Evolutionary conservation across 2,329 filamentous ascomycete genomes (phyloP).

Genomic region (Emergomyces pasteurianus): DNA sequence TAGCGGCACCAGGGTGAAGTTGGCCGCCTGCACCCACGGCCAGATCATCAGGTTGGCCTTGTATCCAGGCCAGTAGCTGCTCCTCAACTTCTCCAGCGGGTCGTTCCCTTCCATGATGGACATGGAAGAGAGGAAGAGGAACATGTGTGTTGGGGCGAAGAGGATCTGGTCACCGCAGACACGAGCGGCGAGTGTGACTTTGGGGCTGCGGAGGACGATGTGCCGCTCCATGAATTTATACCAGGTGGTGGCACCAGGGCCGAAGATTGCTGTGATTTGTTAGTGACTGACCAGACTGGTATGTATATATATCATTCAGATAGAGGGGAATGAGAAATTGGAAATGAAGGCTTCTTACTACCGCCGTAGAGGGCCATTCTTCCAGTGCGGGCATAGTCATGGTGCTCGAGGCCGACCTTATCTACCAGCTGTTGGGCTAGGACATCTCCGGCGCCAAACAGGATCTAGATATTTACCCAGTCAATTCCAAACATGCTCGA

Average conservation of each 20-base stretch:
- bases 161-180: conserved; percentile 69
- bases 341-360: conserved; percentile 22
- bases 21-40: conserved; percentile 72
- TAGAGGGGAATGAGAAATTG: too few species aligned
- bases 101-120: conserved; percentile 62
- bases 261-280: conserved; percentile 57
- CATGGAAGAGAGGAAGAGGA: conserved; percentile 73
- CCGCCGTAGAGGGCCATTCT: conserved; percentile 40
- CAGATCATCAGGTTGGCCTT: conserved; percentile 79
- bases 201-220: conserved; percentile 53
- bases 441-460: conserved; percentile 85
- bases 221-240: conserved; percentile 64
- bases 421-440: conserved; percentile 88
- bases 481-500: not conserved
- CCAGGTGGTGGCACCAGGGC: conserved; percentile 78
- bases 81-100: conserved; percentile 56
- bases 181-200: conserved; percentile 61
- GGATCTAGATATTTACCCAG: conserved; percentile 39
- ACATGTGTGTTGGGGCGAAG: conserved; percentile 76
- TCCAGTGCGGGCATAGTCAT: conserved; percentile 47
- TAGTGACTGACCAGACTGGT: not conserved
- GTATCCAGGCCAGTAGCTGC: conserved; percentile 59
- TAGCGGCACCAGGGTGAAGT: conserved; percentile 78
- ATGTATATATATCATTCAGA: too few species aligned
- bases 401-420: conserved; percentile 61